Base-by-base conservation (phyloP, 140 eudicot genomes). In the Erigeron philadelphicus region DNA sequence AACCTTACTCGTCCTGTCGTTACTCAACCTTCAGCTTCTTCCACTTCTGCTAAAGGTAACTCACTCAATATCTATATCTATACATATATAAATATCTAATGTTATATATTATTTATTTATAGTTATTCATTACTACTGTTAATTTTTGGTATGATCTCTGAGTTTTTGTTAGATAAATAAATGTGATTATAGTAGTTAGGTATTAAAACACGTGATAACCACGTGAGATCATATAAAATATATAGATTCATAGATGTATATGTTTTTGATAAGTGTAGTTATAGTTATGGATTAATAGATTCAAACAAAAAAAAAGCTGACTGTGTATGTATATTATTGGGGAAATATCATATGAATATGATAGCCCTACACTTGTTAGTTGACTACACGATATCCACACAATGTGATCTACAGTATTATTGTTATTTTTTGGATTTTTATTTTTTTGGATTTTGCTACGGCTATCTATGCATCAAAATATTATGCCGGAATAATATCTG, bases 1-100 rank as follows among this genome's bases (percentile, higher is more conserved):
- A 50, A 86, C 64, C 76, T 78, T 65, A 85, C 85, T 62, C 79
- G 79, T 67, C 67, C 87, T 7, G 74, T 73, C 13, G 82, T 68
- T 61, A 38, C 68, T 52, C 76, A 79, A 61, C 72, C 96, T 2
- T 12, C 85, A 6, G 72, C 70, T 63, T 76, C 87, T 71, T 18
- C 88, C 35, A 13, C 83, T 62, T 45, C 88, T 18, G 58, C 81
- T 61, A 89, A 88, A 83, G 97, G 97, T 87, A 44, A 31, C 38
- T 31, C 3, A 31, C 38, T 31, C 38, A 31, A 4, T 31, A 31
- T 31, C 38, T 31, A 31, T 31, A 31, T 31, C 3, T 31, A 1
- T 4, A 31, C 5, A 31, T 31, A 31, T 31, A 31, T 31, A 21
- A 21, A 21, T 21, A 21, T n/a, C n/a, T n/a, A n/a, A 25, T 25